Conservation (phyloP, 2,329 filamentous ascomycete genomes). For the Aspergillus clavatus region DNA sequence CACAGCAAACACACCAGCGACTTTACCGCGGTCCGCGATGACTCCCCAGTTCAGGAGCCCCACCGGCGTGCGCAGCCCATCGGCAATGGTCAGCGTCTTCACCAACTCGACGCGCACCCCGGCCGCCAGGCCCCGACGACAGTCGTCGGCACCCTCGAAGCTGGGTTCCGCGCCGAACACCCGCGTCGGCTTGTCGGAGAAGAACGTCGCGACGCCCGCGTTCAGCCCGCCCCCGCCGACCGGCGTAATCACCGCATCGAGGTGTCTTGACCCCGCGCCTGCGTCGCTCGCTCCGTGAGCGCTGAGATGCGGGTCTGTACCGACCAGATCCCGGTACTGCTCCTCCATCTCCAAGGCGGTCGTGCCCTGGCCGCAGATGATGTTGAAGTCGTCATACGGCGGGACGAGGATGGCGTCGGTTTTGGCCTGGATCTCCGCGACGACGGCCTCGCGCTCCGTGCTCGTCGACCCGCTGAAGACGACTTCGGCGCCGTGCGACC, state of each 20-base stretch:
- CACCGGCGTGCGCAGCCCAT: constrained; percentile 80
- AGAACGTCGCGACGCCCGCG: constrained; percentile 71
- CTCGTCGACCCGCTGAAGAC: constrained; percentile 78
- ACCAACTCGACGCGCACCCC: constrained; percentile 64
- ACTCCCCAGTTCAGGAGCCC: constrained; percentile 71
- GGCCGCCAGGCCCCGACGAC: constrained; percentile 61
- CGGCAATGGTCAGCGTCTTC: constrained; percentile 74
- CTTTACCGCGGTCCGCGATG: constrained; percentile 66
- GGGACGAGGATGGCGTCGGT: constrained; percentile 78
- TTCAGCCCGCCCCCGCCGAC: constrained; percentile 87
- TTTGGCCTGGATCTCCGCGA: constrained; percentile 60
- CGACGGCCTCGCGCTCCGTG: constrained; percentile 73
- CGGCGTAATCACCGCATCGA: constrained; percentile 74
- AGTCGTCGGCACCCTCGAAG: constrained; percentile 81
- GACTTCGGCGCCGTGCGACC: constrained; percentile 69
- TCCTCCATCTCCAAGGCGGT: constrained; percentile 73
- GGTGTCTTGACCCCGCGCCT: constrained; percentile 14
- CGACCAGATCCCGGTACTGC: constrained; percentile 59
- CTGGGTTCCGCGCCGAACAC: constrained; percentile 87
- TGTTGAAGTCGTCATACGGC: constrained; percentile 87
- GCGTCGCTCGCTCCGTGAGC: constrained; percentile 14
- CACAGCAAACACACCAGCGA: constrained; percentile 67
- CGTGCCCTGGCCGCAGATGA: constrained; percentile 92
- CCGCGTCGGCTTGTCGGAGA: constrained; percentile 61
- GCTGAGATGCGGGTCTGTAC: constrained; percentile 23